These are phyloP conservation scores for Podospora conica DNA, from an alignment of 495 filamentous ascomycete genomes.

Conservation along the genomic window DNA sequence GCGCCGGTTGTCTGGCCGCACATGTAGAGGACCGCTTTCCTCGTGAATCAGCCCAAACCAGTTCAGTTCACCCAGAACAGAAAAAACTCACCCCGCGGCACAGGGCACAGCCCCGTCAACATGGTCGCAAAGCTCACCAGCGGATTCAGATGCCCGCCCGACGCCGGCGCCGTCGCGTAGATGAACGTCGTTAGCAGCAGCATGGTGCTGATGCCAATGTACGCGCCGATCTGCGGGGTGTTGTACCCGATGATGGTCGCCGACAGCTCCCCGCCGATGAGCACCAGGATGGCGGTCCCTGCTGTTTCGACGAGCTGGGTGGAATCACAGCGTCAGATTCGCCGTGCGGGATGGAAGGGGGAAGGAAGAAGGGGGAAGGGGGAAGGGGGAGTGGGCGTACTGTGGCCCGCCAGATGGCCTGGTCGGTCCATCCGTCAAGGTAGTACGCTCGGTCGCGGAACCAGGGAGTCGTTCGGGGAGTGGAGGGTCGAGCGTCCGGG, in stretches of 20 bases:
- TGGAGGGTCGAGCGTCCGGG: background rate
- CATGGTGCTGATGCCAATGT: slow-evolving; percentile 41
- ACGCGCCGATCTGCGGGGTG: slow-evolving; percentile 23
- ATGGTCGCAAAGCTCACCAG: slow-evolving; percentile 48
- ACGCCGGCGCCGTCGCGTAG: slow-evolving; percentile 44
- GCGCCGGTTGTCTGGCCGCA: background rate
- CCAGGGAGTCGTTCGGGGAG: background rate
- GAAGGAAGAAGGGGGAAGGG: background rate
- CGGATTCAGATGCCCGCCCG: slow-evolving; percentile 49
- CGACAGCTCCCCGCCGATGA: slow-evolving; percentile 26
- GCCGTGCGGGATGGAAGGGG: background rate
- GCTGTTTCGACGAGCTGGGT: slow-evolving; percentile 26
- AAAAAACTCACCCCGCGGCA: slow-evolving; percentile 32
- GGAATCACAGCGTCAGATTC: background rate
- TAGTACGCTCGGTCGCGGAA: background rate
- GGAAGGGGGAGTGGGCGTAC: background rate
- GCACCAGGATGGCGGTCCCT: slow-evolving; percentile 19
- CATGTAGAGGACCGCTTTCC: slow-evolving; percentile 3
- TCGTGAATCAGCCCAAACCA: background rate
- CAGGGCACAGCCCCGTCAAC: slow-evolving; percentile 43
- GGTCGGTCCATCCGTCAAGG: background rate
- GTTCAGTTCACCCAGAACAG: too few relatives aligned
- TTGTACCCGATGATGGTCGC: slow-evolving; percentile 26
- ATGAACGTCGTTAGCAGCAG: slow-evolving; percentile 46
- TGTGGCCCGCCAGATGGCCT: background rate